Evolutionary conservation across 148 eudicot genomes (phyloP).

Genomic region (Persicaria maculosa): DNA sequence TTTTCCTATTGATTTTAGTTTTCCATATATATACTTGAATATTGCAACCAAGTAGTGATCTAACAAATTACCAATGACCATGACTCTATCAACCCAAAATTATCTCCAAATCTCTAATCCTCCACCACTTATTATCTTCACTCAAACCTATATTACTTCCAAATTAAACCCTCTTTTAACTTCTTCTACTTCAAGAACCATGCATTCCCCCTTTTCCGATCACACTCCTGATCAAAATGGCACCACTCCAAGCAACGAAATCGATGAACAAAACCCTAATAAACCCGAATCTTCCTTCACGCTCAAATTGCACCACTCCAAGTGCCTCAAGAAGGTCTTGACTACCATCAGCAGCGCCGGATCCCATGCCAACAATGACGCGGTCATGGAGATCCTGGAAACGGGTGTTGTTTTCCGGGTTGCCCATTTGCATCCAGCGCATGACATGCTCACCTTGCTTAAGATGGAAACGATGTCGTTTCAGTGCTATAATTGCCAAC

Average conservation of each 20-base stretch:
- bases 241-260: not conserved
- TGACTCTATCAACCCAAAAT: no score
- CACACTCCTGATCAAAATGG: not conserved
- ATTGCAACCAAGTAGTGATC: no score
- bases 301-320: not conserved
- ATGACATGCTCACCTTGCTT: constrained; percentile 18
- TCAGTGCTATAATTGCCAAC: constrained; percentile 15
- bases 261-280: not conserved
- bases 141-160: not conserved
- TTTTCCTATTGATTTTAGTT: no score
- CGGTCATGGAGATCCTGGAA: constrained; percentile 23
- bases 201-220: no score
- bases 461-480: constrained; percentile 18
- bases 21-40: no score
- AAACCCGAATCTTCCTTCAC: not conserved
- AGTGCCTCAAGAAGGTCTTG: constrained; percentile 16
- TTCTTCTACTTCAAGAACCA: not conserved
- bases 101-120: no score
- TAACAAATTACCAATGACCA: no score
- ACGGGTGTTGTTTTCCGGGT: constrained; percentile 24
- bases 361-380: constrained; percentile 10
- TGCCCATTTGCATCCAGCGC: constrained; percentile 11
- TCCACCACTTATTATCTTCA: no score
- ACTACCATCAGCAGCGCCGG: constrained; percentile 17
- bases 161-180: not conserved